These are phyloP conservation scores for Mortierella alpina DNA, from an alignment of 192 early-diverging fungal genomes.

Conservation along the genomic window DNA sequence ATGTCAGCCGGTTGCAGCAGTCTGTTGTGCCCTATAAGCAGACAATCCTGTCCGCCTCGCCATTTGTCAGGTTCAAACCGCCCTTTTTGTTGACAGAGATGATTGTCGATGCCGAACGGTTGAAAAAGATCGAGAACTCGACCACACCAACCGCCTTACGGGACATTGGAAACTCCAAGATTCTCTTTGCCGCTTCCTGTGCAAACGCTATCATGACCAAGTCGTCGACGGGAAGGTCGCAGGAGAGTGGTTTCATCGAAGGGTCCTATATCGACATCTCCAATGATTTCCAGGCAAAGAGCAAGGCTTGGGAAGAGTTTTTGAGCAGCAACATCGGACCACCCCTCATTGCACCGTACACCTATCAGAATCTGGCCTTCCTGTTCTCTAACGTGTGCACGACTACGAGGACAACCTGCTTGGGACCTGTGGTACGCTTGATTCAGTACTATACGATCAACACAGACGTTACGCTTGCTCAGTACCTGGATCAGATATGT, in stretches of 20 bases:
- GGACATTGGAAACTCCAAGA: slow-evolving; percentile 46
- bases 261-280: slow-evolving; percentile 57
- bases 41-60: slow-evolving; percentile 89
- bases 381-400: slow-evolving; percentile 77
- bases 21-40: slow-evolving; percentile 70
- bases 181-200: slow-evolving; percentile 14
- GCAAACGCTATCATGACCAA: slow-evolving; percentile 30
- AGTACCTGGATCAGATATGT: slow-evolving; percentile 88
- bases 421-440: slow-evolving; percentile 77
- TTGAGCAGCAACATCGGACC: slow-evolving; percentile 65
- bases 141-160: slow-evolving; percentile 22
- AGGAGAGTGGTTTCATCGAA: slow-evolving; percentile 54
- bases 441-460: slow-evolving; percentile 84
- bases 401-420: slow-evolving; percentile 71
- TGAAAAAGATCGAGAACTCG: slow-evolving; percentile 49
- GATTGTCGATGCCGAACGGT: slow-evolving; percentile 67
- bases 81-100: slow-evolving; percentile 82
- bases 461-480: slow-evolving; percentile 88
- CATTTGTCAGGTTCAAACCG: slow-evolving; percentile 85
- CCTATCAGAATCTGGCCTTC: slow-evolving; percentile 80
- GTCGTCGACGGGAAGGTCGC: slow-evolving; percentile 41
- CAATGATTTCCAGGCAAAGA: slow-evolving; percentile 56
- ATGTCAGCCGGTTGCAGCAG: slow-evolving; percentile 44
- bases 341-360: slow-evolving; percentile 70
- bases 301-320: slow-evolving; percentile 64